Evolutionary conservation across 257 asterid genomes (phyloP), one percentile per base, ranked within the genome.

Genomic region (Solanum okadae): DNA sequence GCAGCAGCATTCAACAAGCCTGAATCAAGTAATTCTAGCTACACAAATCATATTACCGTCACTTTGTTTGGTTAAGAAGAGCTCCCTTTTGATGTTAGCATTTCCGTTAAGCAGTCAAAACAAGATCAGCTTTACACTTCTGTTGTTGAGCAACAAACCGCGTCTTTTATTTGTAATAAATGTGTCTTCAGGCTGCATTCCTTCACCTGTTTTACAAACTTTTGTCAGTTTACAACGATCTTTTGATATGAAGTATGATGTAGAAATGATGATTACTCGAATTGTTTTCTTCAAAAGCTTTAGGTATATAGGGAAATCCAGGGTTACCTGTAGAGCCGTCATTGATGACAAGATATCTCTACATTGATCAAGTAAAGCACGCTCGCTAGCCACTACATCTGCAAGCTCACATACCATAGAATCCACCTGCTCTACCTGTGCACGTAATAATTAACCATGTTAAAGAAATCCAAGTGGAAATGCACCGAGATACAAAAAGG

Each of bases 401-500:
- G 96, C 92, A 86, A 96, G 94, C 83, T 95, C 98, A 5, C 93
- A 91, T 22, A 89, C 88, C 86, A 92, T 85, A 46, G 83, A 87
- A 91, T 88, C 94, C 92, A 93, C 91, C 86, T 90, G 92, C 91
- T 95, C 98, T 85, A 93, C 95, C 98, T 96, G 94, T 88, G 82
- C 71, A 89, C 18, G 23, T 85, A 78, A 81, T 46, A 84, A 56
- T 42, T 46, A 44, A 49, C n/a, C 70, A 27, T 81, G 86, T 81
- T 81, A 25, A 81, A 81, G 68, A 15, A 81, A 81, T 49, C 70
- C 42, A 29, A 16, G 42, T 33, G 70, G 86, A 81, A 46, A 65
- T 29, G 42, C 18, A 49, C 29, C 3, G 29, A 81, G 42, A 81
- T 29, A 81, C 42, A 49, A 46, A 65, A 81, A 42, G 29, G 20